These are phyloP conservation scores for Pneumocystis jirovecii DNA, from an alignment of 1,139 yeast genomes.

Conservation along the genomic window DNA sequence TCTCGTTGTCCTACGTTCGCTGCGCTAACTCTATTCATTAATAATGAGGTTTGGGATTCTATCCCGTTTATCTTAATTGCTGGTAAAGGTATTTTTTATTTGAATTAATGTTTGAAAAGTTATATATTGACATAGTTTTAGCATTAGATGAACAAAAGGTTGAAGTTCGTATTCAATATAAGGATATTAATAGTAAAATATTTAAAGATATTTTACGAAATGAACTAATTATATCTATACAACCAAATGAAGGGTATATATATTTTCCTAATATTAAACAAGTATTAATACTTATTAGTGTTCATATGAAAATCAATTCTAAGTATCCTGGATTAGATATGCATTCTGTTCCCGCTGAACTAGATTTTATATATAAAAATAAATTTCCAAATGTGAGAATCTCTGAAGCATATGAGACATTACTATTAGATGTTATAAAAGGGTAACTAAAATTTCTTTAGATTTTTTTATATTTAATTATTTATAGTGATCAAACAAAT, in stretches of 20 bases:
- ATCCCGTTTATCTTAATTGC: constrained; percentile 93
- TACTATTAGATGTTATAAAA: constrained; percentile 73
- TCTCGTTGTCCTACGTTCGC: constrained; percentile 90
- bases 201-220: constrained; percentile 72
- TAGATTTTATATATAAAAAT: constrained; percentile 70
- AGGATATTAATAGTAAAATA: constrained; percentile 69
- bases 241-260: constrained; percentile 66
- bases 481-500: constrained; percentile 67
- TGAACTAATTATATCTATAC: constrained; percentile 84
- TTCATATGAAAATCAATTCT: constrained; percentile 79
- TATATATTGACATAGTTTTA: neutral
- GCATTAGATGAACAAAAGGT: constrained; percentile 40
- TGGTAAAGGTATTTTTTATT: constrained; percentile 54
- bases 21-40: constrained; percentile 60
- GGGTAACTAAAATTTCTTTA: constrained; percentile 22
- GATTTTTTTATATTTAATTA: neutral
- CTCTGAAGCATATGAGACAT: constrained; percentile 95
- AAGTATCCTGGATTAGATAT: constrained; percentile 86
- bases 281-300: constrained; percentile 15
- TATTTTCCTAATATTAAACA: neutral
- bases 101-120: constrained; percentile 24
- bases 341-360: constrained; percentile 68
- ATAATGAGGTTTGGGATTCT: constrained; percentile 95
- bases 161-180: constrained; percentile 85
- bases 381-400: constrained; percentile 84